Evolutionary conservation across 371 early-diverging fungal species (phyloP), one percentile per base, ranked within the genome.

Genomic region (Mucor ambiguus): DNA sequence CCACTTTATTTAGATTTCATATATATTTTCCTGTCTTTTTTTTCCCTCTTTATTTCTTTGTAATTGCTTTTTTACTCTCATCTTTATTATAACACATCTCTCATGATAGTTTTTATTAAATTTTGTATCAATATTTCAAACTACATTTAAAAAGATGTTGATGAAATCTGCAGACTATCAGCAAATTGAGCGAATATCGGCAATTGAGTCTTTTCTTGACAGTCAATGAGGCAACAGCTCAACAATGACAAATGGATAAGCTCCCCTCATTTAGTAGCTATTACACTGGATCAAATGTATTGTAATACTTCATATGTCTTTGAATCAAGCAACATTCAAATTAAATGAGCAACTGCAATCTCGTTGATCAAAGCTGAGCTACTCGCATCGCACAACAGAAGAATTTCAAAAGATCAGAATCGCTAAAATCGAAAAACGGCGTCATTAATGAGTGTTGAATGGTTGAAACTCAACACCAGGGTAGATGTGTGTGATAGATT

Each of bases 391-490:
- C 2, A 37, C 41, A 4, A 18, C 3, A 5, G 6, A 18, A 12
- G 41, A 7, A 11, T 3, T 16, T 41, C 18, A 41, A 18, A 18
- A 18, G 41, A 18, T 18, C 41, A 41, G 18, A 41, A 5, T 41
- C 41, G 41, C 41, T 41, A 41, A 18, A 18, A 18, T 41, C 11
- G 18, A 41, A 18, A 41, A 41, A 41, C 41, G 41, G 41, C 41
- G 41, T 41, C 41, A 41, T 41, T 41, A 41, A 41, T 1, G 41
- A 41, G 41, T 41, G 41, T 16, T 18, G 18, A 18, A 41, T 18
- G 41, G 52, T 60, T 60, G 12, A 44, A 60, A 60, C 61, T 48
- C 61, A 60, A 60, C 61, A 60, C 61, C 61, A 60, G 61, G 61
- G 61, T 60, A 41, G 41, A 28, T 29, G 20, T 41, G 20, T 41